Evolutionary conservation across 106 monocot species (phyloP).

Genomic region (Vanilla planifolia): DNA sequence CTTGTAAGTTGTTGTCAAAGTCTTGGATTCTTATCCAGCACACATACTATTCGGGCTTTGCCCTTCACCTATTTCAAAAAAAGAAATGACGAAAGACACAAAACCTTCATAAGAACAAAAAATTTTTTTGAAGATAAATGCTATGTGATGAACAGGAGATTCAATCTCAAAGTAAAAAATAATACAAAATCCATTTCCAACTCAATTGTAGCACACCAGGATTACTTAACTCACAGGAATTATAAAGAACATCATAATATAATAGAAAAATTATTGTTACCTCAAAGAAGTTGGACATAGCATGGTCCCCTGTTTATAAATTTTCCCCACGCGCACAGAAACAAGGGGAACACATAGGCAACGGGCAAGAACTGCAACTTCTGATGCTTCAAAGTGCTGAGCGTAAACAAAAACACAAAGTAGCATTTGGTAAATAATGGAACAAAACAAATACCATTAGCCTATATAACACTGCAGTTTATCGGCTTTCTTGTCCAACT

Average conservation of each 20-base stretch:
- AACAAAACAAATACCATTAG: background rate
- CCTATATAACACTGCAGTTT: background rate
- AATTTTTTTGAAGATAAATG: too few species aligned
- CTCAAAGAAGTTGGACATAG: conserved; percentile 62
- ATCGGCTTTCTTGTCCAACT: too few species aligned
- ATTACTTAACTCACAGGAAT: background rate
- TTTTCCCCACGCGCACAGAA: conserved; percentile 83
- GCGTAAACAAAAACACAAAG: background rate
- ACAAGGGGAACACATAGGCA: conserved; percentile 88
- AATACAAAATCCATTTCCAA: background rate
- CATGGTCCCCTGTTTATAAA: conserved; percentile 45
- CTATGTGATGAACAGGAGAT: too few species aligned
- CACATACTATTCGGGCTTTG: too few species aligned
- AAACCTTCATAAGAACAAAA: too few species aligned
- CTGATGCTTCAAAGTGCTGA: conserved; percentile 82
- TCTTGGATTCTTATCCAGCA: too few species aligned
- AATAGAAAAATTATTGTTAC: conserved; percentile 21
- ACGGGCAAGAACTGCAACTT: conserved; percentile 69
- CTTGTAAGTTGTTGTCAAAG: too few species aligned
- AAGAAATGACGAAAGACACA: too few species aligned
- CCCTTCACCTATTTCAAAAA: too few species aligned
- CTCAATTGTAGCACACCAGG: background rate
- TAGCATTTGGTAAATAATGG: background rate
- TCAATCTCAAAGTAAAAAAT: background rate
- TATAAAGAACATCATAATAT: background rate